Conservation (phyloP, 768 basidiomycete genomes). For the Lentinula boryana region DNA sequence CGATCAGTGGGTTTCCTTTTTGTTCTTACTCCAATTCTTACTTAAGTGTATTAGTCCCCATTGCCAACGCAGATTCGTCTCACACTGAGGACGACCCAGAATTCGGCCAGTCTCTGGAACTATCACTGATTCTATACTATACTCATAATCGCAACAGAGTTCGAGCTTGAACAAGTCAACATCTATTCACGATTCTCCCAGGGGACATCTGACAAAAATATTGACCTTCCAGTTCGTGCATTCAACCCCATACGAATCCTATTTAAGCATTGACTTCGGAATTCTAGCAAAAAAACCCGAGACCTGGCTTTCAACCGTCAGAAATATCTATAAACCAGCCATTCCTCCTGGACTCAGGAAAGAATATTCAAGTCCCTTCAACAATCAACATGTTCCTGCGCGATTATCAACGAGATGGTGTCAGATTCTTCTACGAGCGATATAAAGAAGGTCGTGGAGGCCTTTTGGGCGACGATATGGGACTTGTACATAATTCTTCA, state of each 20-base stretch:
- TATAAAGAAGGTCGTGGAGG: conserved; percentile 70
- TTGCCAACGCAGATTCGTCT: background rate
- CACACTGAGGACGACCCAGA: background rate
- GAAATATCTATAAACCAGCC: conserved; percentile 38
- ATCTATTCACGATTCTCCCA: background rate
- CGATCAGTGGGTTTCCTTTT: background rate
- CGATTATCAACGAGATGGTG: conserved; percentile 86
- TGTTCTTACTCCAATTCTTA: too few relatives aligned
- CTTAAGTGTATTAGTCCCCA: background rate
- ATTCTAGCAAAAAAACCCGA: conserved; percentile 33
- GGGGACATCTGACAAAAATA: background rate
- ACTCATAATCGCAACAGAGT: background rate
- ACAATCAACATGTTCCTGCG: conserved; percentile 84
- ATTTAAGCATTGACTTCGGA: background rate
- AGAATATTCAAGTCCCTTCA: conserved; percentile 49
- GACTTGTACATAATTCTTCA: conserved; percentile 40
- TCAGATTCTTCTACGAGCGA: conserved; percentile 71
- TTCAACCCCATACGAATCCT: background rate
- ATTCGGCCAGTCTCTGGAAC: background rate
- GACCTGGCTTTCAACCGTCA: conserved; percentile 47
- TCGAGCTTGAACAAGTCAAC: background rate
- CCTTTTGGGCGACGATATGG: conserved; percentile 95
- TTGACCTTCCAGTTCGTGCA: background rate
- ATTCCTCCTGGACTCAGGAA: conserved; percentile 41
- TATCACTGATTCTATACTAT: background rate